Conservation (phyloP, 1,139 yeast genomes). For the Hyphopichia khmerensis region DNA sequence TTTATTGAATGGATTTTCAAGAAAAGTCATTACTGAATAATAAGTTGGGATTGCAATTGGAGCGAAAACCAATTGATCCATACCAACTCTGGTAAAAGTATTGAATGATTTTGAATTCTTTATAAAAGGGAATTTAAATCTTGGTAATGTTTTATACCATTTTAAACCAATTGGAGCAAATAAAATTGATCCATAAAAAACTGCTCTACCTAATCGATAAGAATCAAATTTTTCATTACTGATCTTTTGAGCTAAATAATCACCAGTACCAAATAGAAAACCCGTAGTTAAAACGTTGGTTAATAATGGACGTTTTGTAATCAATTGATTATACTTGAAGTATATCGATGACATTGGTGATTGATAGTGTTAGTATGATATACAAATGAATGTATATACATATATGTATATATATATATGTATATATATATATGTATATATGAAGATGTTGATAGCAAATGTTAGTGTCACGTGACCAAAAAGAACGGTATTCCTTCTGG, state of each 20-base stretch:
- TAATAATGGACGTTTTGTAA: conserved; percentile 29
- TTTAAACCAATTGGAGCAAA: conserved; percentile 45
- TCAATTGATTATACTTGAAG: conserved; percentile 27
- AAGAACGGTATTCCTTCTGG: no score
- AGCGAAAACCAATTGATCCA: conserved; percentile 77
- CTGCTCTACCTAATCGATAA: conserved; percentile 32
- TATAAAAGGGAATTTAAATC: conserved; percentile 14
- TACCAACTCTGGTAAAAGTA: conserved; percentile 51
- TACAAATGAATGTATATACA: neutral
- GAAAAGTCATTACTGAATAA: conserved; percentile 61
- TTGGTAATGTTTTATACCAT: conserved; percentile 37
- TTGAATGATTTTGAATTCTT: neutral
- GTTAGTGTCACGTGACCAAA: no score
- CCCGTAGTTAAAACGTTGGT: conserved; percentile 44
- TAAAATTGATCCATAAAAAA: conserved; percentile 34
- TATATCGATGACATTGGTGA: conserved; percentile 1
- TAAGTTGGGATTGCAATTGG: conserved; percentile 73
- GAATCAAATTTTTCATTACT: conserved; percentile 22
- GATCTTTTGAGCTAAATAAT: conserved; percentile 33
- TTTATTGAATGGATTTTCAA: conserved; percentile 46
- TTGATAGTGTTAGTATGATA: neutral
- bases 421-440: neutral
- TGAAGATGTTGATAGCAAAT: no score
- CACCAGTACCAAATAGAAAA: conserved; percentile 42
- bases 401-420: no score